Percentiles rank a stretch among this genome's conserved stretches.
Conservation (phyloP, 306 rosid species). For the Quercus aquifolioides region DNA sequence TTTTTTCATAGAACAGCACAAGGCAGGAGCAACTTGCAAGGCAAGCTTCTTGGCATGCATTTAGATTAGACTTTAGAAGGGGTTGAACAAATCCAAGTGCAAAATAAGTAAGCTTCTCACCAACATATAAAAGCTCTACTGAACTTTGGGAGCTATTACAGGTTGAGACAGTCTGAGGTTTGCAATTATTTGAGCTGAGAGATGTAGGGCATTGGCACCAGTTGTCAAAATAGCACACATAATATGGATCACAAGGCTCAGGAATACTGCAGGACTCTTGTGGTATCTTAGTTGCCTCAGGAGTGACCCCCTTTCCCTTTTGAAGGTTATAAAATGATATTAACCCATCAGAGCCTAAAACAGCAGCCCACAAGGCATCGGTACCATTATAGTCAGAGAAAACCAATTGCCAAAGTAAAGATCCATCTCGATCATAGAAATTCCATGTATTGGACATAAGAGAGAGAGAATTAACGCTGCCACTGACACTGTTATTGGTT, state of each 20-base stretch:
- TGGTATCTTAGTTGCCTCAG: constrained; percentile 31
- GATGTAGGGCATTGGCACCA: constrained; percentile 35
- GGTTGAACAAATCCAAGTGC: constrained; percentile 31
- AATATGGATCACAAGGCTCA: constrained; percentile 35
- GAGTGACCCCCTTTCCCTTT: constrained; percentile 10
- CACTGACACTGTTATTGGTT: constrained; percentile 21
- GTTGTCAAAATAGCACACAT: constrained; percentile 24
- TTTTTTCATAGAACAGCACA: constrained; percentile 30
- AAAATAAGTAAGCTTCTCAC: constrained; percentile 33
- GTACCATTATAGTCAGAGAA: constrained; percentile 12
- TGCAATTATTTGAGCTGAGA: constrained; percentile 25
- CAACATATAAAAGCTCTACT: constrained; percentile 30
- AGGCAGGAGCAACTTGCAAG: constrained; percentile 30
- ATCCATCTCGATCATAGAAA: constrained; percentile 34
- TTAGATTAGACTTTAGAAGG: constrained; percentile 18
- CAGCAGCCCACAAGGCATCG: constrained; percentile 29
- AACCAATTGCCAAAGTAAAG: constrained; percentile 43
- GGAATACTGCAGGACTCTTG: constrained; percentile 29
- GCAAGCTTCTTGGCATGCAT: constrained; percentile 38
- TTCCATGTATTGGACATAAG: constrained; percentile 40
- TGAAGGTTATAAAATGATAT: constrained; percentile 23
- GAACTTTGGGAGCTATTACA: constrained; percentile 24
- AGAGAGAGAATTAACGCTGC: constrained; percentile 25
- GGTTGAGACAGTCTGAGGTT: constrained; percentile 17
- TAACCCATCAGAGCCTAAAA: constrained; percentile 26